Conservation (phyloP, 352 stramenopile species). For the Globisporangium acanthophoron region DNA sequence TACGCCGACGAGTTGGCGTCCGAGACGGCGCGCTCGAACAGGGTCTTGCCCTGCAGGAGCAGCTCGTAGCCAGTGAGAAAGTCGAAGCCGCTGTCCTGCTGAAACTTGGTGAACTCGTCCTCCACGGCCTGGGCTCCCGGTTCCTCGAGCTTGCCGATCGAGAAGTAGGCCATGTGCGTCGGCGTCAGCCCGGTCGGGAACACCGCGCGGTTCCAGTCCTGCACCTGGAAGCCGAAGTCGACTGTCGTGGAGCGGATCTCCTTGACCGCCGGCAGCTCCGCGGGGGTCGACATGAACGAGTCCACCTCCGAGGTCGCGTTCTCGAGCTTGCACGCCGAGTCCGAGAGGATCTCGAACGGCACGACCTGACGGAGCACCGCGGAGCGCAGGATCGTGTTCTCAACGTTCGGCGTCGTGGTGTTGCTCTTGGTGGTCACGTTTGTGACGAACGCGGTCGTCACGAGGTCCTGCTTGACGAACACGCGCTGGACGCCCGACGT, state of each 20-base stretch:
- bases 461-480: constrained; percentile 9
- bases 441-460: neutral
- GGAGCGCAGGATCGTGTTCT: constrained; percentile 11
- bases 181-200: neutral
- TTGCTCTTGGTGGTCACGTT: neutral
- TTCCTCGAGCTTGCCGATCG: neutral
- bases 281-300: neutral
- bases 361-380: constrained; percentile 3
- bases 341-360: constrained; percentile 8
- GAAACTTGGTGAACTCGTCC: constrained; percentile 1
- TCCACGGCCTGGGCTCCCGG: neutral
- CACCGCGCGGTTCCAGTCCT: constrained; percentile 9
- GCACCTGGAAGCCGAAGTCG: constrained; percentile 6
- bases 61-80: constrained; percentile 10
- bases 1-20: constrained; percentile 3
- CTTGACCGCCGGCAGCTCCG: constrained; percentile 4
- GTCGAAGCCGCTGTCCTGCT: neutral
- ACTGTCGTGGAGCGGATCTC: constrained; percentile 6
- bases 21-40: constrained; percentile 6
- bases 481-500: constrained; percentile 5
- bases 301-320: neutral
- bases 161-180: neutral
- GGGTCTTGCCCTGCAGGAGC: constrained; percentile 9
- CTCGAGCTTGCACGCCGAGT: constrained; percentile 2
- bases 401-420: neutral